Base-by-base conservation (phyloP, 345 rosid species). In the Boechera divaricarpa region DNA sequence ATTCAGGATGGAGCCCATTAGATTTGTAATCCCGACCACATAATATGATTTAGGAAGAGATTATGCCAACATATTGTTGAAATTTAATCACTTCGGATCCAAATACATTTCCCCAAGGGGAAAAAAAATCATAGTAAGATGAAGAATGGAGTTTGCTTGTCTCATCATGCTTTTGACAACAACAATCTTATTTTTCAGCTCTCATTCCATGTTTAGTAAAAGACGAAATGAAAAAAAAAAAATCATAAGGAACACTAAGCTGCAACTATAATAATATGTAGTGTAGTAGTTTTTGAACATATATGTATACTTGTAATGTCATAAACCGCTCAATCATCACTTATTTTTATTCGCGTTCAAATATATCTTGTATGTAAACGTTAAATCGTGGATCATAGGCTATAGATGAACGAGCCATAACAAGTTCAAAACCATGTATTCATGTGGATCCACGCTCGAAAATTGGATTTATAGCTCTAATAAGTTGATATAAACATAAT, bases 21-120 rank as follows among this genome's bases (percentile, higher is more conserved):
- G 15, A 33, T 41, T 64, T 74, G 63, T 48, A 67, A 67, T 67
- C 62, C 79, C 68, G 68, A 76, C 73, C 74, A 76, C 57, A 60
- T 39, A 26, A 49, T 60, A 29, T 62, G 63, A 52, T 52, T 44
- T 53, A 53, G 11, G 69, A 61, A 69, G 15, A 26, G 53, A 13
- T 76, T 62, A 53, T 69, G 24, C 15, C 60, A 69, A 69, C 15
- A 33, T 76, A 21, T 52, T 53, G 52, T 53, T 53, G 31, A 61
- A 32, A 75, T 59, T 61, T 49, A 9, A 53, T 62, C 13, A 6
- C 31, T 51, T 48, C 24, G 16, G 28, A 62, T 51, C 53, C 36
- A 31, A 48, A 36, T n/a, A 62, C 28, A 36, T 61, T 21, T 45
- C 16, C 59, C 59, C 38, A 6, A 3, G 15, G 21, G 60, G 13